These are phyloP conservation scores for Aspergillus sp. DNA, from an alignment of 2,329 filamentous ascomycete species.

Conservation along the genomic window DNA sequence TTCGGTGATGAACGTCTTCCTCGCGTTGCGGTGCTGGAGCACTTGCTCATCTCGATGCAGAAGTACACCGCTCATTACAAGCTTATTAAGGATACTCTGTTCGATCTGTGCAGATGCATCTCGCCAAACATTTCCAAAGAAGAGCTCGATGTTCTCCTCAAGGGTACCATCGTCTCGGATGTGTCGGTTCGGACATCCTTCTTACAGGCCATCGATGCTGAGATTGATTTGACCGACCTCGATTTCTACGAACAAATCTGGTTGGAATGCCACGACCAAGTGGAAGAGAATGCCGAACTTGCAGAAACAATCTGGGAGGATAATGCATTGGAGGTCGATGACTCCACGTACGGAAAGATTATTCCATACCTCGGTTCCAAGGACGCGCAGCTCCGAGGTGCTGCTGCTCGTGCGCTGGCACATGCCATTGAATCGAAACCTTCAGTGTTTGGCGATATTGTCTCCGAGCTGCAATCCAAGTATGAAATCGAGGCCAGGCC, in stretches of 20 bases:
- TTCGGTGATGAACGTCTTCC: constrained; percentile 74
- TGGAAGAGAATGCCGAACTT: constrained; percentile 80
- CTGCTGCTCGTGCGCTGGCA: constrained; percentile 78
- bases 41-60: constrained; percentile 80
- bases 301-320: constrained; percentile 94
- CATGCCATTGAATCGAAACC: constrained; percentile 66
- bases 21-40: constrained; percentile 68
- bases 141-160: constrained; percentile 75
- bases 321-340: constrained; percentile 71
- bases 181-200: constrained; percentile 78
- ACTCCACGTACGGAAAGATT: constrained; percentile 65
- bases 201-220: constrained; percentile 84
- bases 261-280: constrained; percentile 88
- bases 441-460: constrained; percentile 59
- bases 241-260: constrained; percentile 88
- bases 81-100: constrained; percentile 85
- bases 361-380: constrained; percentile 76
- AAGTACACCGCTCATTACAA: constrained; percentile 92
- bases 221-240: constrained; percentile 86
- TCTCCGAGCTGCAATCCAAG: constrained; percentile 65
- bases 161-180: constrained; percentile 76
- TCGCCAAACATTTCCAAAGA: constrained; percentile 72
- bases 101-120: constrained; percentile 80
- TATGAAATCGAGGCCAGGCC: constrained; percentile 82
- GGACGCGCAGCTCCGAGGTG: constrained; percentile 78